Base-by-base conservation (phyloP, 495 filamentous ascomycete genomes). In the Penicillium egyptiacum region DNA sequence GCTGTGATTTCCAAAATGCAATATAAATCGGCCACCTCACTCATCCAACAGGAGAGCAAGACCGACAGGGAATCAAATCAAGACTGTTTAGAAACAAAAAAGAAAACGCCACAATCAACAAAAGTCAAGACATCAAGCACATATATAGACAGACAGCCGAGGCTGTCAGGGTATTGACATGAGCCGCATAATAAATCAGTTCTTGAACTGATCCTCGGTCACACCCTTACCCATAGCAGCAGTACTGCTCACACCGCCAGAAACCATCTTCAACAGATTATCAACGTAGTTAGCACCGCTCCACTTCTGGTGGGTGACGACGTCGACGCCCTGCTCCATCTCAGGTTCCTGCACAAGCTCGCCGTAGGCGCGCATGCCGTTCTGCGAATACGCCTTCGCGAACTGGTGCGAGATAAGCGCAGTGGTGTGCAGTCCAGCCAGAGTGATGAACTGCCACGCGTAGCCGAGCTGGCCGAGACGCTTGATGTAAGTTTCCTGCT, bases 381-480 rank as follows among this genome's bases (percentile, higher is more conserved):
- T 78, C 69, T 84, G 74, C 12, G 84, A 74, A 67, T 88, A 98
- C 23, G 92, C 91, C 72, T 86, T 84, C 50, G 91, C 86, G 74
- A 98, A 98, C 49, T 86, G 82, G 71, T 97, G 85, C 42, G 84
- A 85, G 74, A 95, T 95, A 25, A 98, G 83, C 20, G 94, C 94
- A 5, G 90, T 96, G 28, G 90, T 96, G 80, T 98, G 95, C 63
- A 98, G 81, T 57, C 94, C 95, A n/a, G 92, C 94, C 33, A 98
- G 86, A 30, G 95, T 98, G 80, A 98, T 98, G 84, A 98, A 98
- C 75, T 98, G 94, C 94, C 94, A 98, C 82, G 88, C 95, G 83
- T 97, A 98, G 46, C 94, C 94, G 30, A 98, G 85, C 41, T 75
- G 72, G 53, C 85, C 91, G 39, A 98, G 87, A 20, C 93, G 90